Base-by-base conservation (phyloP, 2,329 filamentous ascomycete genomes). In the Hymenoscyphus fraxineus region DNA sequence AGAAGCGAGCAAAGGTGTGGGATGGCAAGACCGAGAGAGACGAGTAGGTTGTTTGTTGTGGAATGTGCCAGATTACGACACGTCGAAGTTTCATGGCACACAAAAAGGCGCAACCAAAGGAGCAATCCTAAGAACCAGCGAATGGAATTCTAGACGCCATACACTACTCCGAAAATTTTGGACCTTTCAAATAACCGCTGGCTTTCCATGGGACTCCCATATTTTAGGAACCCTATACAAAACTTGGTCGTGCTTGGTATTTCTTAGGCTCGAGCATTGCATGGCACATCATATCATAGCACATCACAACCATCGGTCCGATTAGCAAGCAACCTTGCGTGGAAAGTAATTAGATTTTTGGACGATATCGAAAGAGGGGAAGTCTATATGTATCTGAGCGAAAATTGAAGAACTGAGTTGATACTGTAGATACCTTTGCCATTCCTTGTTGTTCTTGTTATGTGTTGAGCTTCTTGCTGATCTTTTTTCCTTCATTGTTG, bases 241-340 rank as follows among this genome's bases (percentile, higher is more conserved):
- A 54, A 54, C 22, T 13, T 19, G 13, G 47, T 22, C 13, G 47
- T 9, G 27, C 27, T 27, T 27, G 47, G 19, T 5, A 13, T 15
- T 54, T 54, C 19, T 13, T 54, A 54, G 47, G 47, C 12, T 54
- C 22, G 47, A 54, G 47, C n/a, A 54, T 54, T 54, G 47, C 47
- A 27, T 27, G 27, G 27, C 27, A 27, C 2, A 27, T 27, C 27
- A 27, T 27, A 27, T 1, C 27, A 27, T 3, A 3, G 1, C 27
- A 54, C 19, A 54, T 54, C 19, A 54, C 19, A 54, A 27, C 19
- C 22, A 54, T 54, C 47, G 19, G 47, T 54, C 22, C 27, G 47
- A 54, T 54, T 54, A 54, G 47, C 47, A 54, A 27, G 3, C 27
- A 2, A 27, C 27, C 27, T 27, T 54, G 47, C 47, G 47, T 54